A percentile compares a stretch with the other conserved stretches of the same genome.
Evolutionary conservation across 306 rosid species (phyloP).

Genomic region (Vigna hirtella): DNA sequence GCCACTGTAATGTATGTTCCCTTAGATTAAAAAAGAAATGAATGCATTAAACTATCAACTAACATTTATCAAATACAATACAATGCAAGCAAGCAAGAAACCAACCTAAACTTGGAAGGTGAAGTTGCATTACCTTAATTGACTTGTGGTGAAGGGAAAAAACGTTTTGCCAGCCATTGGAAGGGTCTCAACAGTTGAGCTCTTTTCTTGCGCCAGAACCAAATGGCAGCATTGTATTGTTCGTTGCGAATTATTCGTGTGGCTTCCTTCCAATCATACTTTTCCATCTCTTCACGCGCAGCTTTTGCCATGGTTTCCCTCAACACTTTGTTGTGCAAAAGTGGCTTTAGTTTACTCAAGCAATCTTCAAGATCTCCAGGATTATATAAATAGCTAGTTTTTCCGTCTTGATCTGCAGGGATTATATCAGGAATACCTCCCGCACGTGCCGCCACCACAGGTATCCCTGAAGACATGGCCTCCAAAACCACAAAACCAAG

Average conservation of each 20-base stretch:
- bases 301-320: slow-evolving; percentile 85
- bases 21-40: slow-evolving; percentile 57
- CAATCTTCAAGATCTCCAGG: slow-evolving; percentile 85
- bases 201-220: slow-evolving; percentile 97
- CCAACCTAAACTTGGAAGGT: slow-evolving; percentile 32
- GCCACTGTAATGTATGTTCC: slow-evolving; percentile 35
- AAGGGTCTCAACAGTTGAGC: slow-evolving; percentile 74
- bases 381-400: slow-evolving; percentile 73
- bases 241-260: slow-evolving; percentile 79
- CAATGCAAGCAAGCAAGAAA: slow-evolving; percentile 40
- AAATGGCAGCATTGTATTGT: slow-evolving; percentile 89
- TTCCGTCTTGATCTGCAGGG: slow-evolving; percentile 86
- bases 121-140: slow-evolving; percentile 55
- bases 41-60: slow-evolving; percentile 48
- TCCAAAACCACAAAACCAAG: slow-evolving; percentile 95
- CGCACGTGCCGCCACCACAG: slow-evolving; percentile 93
- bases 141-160: slow-evolving; percentile 72
- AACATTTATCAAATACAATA: slow-evolving; percentile 41
- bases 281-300: slow-evolving; percentile 89
- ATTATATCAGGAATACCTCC: slow-evolving; percentile 97
- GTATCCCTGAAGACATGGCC: slow-evolving; percentile 96
- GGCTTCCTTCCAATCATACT: slow-evolving; percentile 95
- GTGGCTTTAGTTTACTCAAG: slow-evolving; percentile 76
- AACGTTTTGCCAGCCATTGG: slow-evolving; percentile 74
- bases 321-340: slow-evolving; percentile 64